phyloP scores from a whole-genome alignment of 768 basidiomycete species.

The Mycena rosella region DNA sequence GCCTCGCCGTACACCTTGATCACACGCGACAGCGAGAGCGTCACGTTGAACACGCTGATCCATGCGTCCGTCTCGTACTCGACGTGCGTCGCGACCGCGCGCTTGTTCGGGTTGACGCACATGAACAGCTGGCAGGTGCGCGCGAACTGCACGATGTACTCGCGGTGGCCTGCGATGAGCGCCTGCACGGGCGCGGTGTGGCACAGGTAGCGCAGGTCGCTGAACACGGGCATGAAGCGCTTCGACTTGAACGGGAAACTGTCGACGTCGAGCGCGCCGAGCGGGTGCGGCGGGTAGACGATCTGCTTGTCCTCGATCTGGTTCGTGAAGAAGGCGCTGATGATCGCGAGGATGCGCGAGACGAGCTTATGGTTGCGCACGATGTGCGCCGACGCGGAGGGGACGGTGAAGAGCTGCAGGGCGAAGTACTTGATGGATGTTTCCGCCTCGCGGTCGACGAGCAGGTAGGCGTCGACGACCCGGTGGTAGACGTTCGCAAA shows the following conservation, averaged over 20 bases:
- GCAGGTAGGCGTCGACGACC: constrained; percentile 91
- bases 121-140: constrained; percentile 90
- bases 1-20: constrained; percentile 93
- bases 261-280: constrained; percentile 75
- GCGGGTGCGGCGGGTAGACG: constrained; percentile 52
- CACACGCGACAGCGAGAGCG: constrained; percentile 88
- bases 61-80: constrained; percentile 98
- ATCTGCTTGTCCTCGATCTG: constrained; percentile 85
- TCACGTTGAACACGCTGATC: constrained; percentile 97
- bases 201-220: constrained; percentile 88
- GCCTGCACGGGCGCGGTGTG: constrained; percentile 85
- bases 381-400: constrained; percentile 85
- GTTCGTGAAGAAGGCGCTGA: constrained; percentile 93
- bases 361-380: constrained; percentile 81
- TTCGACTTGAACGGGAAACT: constrained; percentile 93
- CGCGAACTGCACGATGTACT: constrained; percentile 79
- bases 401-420: constrained; percentile 93
- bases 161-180: constrained; percentile 76
- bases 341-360: constrained; percentile 82
- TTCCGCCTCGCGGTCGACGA: constrained; percentile 94
- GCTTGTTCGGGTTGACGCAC: constrained; percentile 92
- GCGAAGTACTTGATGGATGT: constrained; percentile 95
- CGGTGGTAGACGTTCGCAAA: constrained; percentile 89
- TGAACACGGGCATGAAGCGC: constrained; percentile 95
- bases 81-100: constrained; percentile 85